Conservation (phyloP, 805 yeast species). For the Pichia pseudocactophila region DNA sequence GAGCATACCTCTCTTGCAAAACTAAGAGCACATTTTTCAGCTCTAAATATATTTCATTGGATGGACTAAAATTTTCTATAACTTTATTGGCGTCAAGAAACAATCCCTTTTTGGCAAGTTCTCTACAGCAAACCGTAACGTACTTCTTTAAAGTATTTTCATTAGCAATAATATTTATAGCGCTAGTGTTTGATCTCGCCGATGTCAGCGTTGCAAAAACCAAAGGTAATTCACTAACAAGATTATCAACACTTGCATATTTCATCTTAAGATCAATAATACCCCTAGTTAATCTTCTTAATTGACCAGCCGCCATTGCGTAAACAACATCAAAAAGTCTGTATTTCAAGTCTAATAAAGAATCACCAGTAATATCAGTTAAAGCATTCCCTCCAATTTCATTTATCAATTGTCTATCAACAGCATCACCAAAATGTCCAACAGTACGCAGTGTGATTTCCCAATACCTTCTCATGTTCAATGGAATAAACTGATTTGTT, state of each 20-base stretch:
- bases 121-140: slow-evolving; percentile 16
- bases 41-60: slow-evolving; percentile 2
- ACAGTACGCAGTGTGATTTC: slow-evolving; percentile 18
- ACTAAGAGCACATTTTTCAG: slow-evolving; percentile 13
- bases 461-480: slow-evolving; percentile 17
- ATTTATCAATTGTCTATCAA: slow-evolving; percentile 15
- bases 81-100: slow-evolving; percentile 24
- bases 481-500: background rate
- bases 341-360: slow-evolving; percentile 12
- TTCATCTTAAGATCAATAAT: slow-evolving; percentile 16
- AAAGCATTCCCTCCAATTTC: slow-evolving; percentile 11
- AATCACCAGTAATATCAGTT: background rate
- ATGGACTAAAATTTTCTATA: slow-evolving; percentile 17
- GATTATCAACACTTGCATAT: slow-evolving; percentile 18
- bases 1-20: slow-evolving; percentile 15
- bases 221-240: slow-evolving; percentile 19
- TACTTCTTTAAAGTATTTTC: slow-evolving; percentile 18
- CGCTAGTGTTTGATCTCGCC: slow-evolving; percentile 9
- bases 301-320: slow-evolving; percentile 13
- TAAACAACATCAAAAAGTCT: slow-evolving; percentile 21
- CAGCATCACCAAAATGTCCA: slow-evolving; percentile 18
- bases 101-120: slow-evolving; percentile 14
- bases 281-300: slow-evolving; percentile 15
- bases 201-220: slow-evolving; percentile 10
- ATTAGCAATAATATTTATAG: slow-evolving; percentile 14